These are phyloP conservation scores for Posidonia australis DNA, from an alignment of 106 monocot genomes.

Conservation along the genomic window DNA sequence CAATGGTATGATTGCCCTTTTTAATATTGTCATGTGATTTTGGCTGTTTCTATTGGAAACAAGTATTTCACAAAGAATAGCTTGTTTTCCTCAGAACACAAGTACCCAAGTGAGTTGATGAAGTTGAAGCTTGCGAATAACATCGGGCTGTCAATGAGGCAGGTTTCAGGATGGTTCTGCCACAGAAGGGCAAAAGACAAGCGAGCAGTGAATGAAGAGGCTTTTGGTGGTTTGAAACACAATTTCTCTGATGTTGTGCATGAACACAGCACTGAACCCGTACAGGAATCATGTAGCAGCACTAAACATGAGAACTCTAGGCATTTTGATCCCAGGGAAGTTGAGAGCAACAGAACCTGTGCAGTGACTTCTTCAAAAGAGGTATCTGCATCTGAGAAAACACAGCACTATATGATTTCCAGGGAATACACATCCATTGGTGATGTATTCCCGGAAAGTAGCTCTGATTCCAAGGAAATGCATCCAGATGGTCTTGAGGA, in stretches of 20 bases:
- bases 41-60: background rate
- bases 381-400: conserved; percentile 5
- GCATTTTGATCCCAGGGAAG: conserved; percentile 30
- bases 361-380: conserved; percentile 6
- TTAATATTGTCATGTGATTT: background rate
- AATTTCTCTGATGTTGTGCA: conserved; percentile 22
- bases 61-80: background rate
- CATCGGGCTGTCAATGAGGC: conserved; percentile 30
- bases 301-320: conserved; percentile 29
- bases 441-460: conserved; percentile 23
- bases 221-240: conserved; percentile 13
- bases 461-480: conserved; percentile 23
- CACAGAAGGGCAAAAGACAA: conserved; percentile 43
- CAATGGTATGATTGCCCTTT: conserved; percentile 21
- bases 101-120: conserved; percentile 33
- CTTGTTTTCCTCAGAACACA: conserved; percentile 27
- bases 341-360: conserved; percentile 27
- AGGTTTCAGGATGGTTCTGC: conserved; percentile 44
- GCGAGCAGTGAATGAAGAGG: conserved; percentile 17
- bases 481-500: conserved; percentile 9
- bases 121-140: conserved; percentile 24
- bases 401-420: background rate
- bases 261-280: conserved; percentile 23
- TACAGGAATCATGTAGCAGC: conserved; percentile 42
- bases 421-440: conserved; percentile 4